phyloP scores from a whole-genome alignment of 495 filamentous ascomycete genomes.

The Filosporella fistucella region DNA sequence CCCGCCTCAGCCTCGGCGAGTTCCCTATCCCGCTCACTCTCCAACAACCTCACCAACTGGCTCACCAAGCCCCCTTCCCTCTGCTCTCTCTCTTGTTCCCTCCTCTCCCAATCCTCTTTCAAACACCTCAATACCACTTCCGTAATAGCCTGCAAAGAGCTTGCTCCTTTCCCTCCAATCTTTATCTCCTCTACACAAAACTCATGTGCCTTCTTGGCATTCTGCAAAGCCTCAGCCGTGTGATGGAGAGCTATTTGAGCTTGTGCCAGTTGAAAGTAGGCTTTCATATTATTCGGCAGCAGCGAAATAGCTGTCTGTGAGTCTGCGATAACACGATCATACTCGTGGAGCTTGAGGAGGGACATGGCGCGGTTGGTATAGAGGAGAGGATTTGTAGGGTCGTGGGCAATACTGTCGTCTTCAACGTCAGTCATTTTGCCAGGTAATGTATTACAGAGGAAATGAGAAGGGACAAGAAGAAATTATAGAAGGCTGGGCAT shows the following conservation, averaged over 20 bases:
- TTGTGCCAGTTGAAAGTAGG: conserved; percentile 77
- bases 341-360: conserved; percentile 63
- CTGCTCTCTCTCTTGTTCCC: conserved; percentile 42
- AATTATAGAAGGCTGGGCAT: not conserved
- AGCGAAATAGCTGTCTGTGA: conserved; percentile 70
- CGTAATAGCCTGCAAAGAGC: conserved; percentile 61
- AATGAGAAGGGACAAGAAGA: not conserved
- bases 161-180: conserved; percentile 37
- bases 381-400: conserved; percentile 55
- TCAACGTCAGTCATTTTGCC: not conserved
- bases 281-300: conserved; percentile 62
- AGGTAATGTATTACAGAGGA: not conserved
- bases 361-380: conserved; percentile 91
- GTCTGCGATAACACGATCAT: conserved; percentile 75
- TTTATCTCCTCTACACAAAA: conserved; percentile 49
- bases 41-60: conserved; percentile 40
- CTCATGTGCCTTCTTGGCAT: conserved; percentile 69
- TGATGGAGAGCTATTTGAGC: conserved; percentile 72
- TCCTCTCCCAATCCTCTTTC: conserved; percentile 64
- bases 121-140: conserved; percentile 69
- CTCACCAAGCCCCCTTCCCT: conserved; percentile 32
- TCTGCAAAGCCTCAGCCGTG: conserved; percentile 68
- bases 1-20: conserved; percentile 46
- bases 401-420: conserved; percentile 47
- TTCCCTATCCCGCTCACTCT: conserved; percentile 45